phyloP scores from a whole-genome alignment of 1,284 basidiomycete genomes.

The Microbotryomycetes sp. region DNA sequence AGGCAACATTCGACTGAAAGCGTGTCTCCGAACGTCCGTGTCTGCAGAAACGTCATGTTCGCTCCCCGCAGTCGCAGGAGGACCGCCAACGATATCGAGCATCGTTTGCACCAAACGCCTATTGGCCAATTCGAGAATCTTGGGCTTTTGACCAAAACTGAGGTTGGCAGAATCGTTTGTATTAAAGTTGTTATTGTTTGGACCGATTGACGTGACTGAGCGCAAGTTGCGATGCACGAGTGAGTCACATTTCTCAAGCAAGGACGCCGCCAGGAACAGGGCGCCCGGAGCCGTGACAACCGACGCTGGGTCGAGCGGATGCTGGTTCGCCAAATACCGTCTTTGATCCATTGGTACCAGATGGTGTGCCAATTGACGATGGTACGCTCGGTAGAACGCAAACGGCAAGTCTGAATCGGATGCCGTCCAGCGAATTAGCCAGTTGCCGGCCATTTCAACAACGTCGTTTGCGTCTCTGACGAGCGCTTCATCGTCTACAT shows the following conservation, averaged over 20 bases:
- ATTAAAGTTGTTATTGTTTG: slow-evolving; percentile 44
- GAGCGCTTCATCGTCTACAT: slow-evolving; percentile 19
- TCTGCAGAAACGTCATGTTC: slow-evolving; percentile 2
- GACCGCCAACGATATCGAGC: slow-evolving; percentile 43
- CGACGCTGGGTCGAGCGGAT: slow-evolving; percentile 35
- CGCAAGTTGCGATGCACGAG: slow-evolving; percentile 37
- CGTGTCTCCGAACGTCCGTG: slow-evolving; percentile 31
- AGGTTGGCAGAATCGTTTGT: slow-evolving; percentile 48
- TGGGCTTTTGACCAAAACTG: slow-evolving; percentile 45
- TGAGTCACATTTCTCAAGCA: slow-evolving; percentile 37
- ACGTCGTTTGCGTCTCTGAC: slow-evolving; percentile 23
- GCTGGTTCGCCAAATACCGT: neutral
- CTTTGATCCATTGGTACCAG: slow-evolving; percentile 39
- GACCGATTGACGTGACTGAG: slow-evolving; percentile 42
- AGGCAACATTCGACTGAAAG: slow-evolving; percentile 45
- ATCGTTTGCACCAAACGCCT: slow-evolving; percentile 46
- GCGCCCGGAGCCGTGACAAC: slow-evolving; percentile 46
- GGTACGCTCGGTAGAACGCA: slow-evolving; percentile 49
- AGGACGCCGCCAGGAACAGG: slow-evolving; percentile 36
- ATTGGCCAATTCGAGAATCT: slow-evolving; percentile 48
- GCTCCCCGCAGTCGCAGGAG: slow-evolving; percentile 8
- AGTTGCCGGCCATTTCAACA: slow-evolving; percentile 34
- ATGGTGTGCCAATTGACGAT: slow-evolving; percentile 45
- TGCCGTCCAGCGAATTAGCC: slow-evolving; percentile 40
- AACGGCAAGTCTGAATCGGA: slow-evolving; percentile 49